Conservation (phyloP, 768 basidiomycete genomes). For the Coprinellus micaceus region DNA sequence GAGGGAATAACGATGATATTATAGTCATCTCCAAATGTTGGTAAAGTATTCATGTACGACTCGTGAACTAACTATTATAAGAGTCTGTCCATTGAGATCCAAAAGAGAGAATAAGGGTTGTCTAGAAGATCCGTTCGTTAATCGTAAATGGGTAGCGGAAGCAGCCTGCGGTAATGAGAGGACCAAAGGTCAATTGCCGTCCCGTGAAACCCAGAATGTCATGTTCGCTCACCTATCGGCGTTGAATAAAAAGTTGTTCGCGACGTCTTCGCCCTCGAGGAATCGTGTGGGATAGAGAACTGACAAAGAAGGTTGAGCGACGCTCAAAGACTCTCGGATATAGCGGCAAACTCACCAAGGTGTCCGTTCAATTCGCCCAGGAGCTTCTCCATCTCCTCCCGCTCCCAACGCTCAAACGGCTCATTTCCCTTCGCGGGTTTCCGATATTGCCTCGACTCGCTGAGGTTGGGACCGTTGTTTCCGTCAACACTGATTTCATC, state of each 20-base stretch:
- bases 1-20: no score
- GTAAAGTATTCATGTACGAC: no score
- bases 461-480: background rate
- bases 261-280: slow-evolving; percentile 87
- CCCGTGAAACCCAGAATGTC: background rate
- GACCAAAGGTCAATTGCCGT: no score
- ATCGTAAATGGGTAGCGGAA: slow-evolving; percentile 75
- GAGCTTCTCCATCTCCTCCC: slow-evolving; percentile 85
- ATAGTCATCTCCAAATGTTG: no score
- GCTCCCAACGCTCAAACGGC: slow-evolving; percentile 78
- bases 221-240: slow-evolving; percentile 71
- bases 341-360: slow-evolving; percentile 54
- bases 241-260: slow-evolving; percentile 92
- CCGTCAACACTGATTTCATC: slow-evolving; percentile 17
- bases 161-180: no score
- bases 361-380: slow-evolving; percentile 78
- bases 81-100: no score
- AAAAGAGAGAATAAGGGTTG: background rate
- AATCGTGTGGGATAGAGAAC: slow-evolving; percentile 84
- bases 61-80: no score
- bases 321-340: background rate
- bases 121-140: slow-evolving; percentile 21
- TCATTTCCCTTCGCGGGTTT: slow-evolving; percentile 48
- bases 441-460: slow-evolving; percentile 34
- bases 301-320: slow-evolving; percentile 30